These are phyloP conservation scores for Colletotrichum cuscutae DNA, from an alignment of 2,329 filamentous ascomycete genomes.

Conservation along the genomic window DNA sequence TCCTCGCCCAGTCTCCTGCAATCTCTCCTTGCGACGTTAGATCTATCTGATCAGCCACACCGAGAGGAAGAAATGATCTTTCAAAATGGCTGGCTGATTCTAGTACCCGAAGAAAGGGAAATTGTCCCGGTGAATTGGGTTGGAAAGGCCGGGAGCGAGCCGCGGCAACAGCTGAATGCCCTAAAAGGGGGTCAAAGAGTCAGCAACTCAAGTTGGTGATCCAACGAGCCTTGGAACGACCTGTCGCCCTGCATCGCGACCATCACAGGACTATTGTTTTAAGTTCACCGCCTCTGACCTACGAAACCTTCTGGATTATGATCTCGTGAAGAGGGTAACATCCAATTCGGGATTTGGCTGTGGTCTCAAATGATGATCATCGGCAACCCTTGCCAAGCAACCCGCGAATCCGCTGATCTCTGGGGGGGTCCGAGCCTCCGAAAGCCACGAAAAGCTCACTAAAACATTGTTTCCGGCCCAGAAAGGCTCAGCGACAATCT, in stretches of 20 bases:
- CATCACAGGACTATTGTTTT: background rate
- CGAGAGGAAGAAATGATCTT: background rate
- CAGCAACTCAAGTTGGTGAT: background rate
- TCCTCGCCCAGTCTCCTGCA: background rate
- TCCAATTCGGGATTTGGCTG: background rate
- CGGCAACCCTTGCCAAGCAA: background rate
- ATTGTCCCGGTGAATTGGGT: background rate
- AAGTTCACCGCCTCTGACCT: background rate
- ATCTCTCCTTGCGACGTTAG: background rate
- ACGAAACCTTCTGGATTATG: too few relatives aligned
- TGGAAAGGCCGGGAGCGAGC: background rate
- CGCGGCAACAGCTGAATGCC: background rate
- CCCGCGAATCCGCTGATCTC: constrained; percentile 10
- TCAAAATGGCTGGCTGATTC: background rate
- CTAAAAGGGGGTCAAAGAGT: background rate
- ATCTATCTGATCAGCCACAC: background rate
- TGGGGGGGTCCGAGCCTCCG: background rate
- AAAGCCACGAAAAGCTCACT: background rate
- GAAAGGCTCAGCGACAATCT: background rate
- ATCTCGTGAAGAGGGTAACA: background rate
- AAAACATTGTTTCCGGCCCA: background rate
- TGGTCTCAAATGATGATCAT: constrained; percentile 23
- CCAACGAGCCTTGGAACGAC: background rate
- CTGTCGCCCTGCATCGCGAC: background rate
- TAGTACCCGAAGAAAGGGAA: background rate